Evolutionary conservation across 2,329 filamentous ascomycete species (phyloP), one percentile per base, ranked within the genome.

Genomic region (Monosporascus sp.): DNA sequence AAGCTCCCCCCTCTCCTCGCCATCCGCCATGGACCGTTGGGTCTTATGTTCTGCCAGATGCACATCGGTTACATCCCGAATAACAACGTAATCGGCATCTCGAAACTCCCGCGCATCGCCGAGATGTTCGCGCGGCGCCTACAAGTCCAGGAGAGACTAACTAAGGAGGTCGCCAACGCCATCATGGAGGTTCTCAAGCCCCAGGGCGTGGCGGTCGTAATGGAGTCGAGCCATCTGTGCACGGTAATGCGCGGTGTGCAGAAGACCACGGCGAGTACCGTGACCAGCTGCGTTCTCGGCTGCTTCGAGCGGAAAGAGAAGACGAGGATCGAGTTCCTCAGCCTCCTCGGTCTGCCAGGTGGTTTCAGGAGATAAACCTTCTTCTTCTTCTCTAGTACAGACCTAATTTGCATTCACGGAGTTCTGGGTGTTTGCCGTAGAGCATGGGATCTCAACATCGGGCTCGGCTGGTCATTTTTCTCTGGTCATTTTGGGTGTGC

Each of bases 171-270:
- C 15, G 94, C 94, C 20, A 83, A 96, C 57, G 93, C 94, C 17
- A 87, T 99, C 57, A 91, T 91, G 68, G 92, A 97, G 66, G 86
- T 97, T 14, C 79, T 99, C 48, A 88, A 95, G 69, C 94, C 94
- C 2, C 90, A 95, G 67, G 94, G 94, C 47, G 93, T 99, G 2
- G 93, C 90, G 20, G 94, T 99, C 2, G 93, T 99, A 55, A 96
- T 99, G 87, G 94, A 99, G 68, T 95, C 90, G 15, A 92, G 85
- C 66, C 94, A 99, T 74, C 77, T 97, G 47, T 99, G 94, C 77
- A 99, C 97, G 93, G 91, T 96, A 17, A 97, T 97, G 92, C 85
- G 94, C 47, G 94, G 94, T n/a, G 93, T 99, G 9, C 84, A 97
- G 69, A 97, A 99, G 78, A 91, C 90, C 0, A 83, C 80, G 41